Conservation (phyloP, 352 stramenopile species). For the Pythium rishiriense region DNA sequence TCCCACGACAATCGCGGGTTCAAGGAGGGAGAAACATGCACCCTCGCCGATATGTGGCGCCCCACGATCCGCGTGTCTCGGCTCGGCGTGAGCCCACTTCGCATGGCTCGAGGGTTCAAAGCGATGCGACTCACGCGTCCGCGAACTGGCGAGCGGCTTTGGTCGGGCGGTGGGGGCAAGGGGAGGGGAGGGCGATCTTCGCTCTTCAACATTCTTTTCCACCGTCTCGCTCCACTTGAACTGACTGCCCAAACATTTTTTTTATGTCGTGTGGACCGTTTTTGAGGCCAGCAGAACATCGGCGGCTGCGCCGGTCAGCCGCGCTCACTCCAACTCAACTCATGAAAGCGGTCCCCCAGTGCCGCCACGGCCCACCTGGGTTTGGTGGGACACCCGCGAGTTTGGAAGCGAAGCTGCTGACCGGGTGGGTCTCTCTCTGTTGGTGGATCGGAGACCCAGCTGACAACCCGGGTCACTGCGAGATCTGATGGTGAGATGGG, state of each 20-base stretch:
- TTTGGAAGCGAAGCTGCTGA: background rate
- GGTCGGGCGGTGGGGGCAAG: background rate
- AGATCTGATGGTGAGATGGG: constrained; percentile 18
- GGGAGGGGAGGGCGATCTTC: constrained; percentile 14
- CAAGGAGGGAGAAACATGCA: constrained; percentile 1
- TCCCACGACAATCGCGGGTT: background rate
- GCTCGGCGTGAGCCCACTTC: background rate
- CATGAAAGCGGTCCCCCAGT: background rate
- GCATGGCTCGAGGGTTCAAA: constrained; percentile 3
- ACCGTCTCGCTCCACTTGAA: constrained; percentile 9
- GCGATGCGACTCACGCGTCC: background rate
- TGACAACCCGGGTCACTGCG: background rate
- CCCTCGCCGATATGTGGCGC: background rate
- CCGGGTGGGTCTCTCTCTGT: background rate
- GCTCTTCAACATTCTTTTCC: constrained; percentile 22
- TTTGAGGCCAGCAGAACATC: constrained; percentile 15
- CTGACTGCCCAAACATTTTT: constrained; percentile 22
- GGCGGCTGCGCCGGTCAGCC: constrained; percentile 17
- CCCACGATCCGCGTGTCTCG: background rate
- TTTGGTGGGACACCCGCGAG: constrained; percentile 12
- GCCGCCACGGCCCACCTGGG: background rate
- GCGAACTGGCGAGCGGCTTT: constrained; percentile 26
- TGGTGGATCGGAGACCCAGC: no score
- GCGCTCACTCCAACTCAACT: background rate
- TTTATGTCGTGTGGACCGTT: constrained; percentile 10